Base-by-base conservation (phyloP, 2,329 filamentous ascomycete species). In the Hyphodiscus sp. region DNA sequence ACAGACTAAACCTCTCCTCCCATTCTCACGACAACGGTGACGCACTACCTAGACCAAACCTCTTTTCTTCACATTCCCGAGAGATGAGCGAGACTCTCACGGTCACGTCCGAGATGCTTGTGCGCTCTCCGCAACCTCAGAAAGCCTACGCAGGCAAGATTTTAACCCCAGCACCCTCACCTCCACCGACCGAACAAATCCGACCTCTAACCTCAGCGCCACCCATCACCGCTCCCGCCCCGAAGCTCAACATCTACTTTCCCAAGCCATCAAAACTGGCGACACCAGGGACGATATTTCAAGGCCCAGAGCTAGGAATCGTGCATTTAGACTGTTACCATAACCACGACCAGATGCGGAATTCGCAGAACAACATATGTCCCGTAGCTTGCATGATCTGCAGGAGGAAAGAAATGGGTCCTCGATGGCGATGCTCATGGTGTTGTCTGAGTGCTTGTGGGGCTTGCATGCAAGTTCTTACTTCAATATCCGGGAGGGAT, bases 371-470 rank as follows among this genome's bases (percentile, higher is more conserved):
- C 42, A 55, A 48, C 9, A 8, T 64, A 2, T 68, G 61, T 53
- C 63, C 66, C 0, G 57, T 67, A n/a, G 61, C 56, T 9, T 69
- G 67, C 50, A 65, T 65, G 65, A 53, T 67, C 7, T 69, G 67
- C 54, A 50, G 58, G 26, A 63, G 56, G 45, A 58, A 56, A 29
- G 66, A 69, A 44, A 56, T 52, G 2, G 62, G 66, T 29, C 58
- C 47, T 18, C 51, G 64, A 19, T 68, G 62, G 62, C 59, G 58
- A 43, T 69, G 67, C 47, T 60, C 59, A 20, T 69, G 67, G 67
- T 69, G 67, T 45, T 68, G 63, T 50, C 47, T 69, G 30, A 62
- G 66, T 45, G 59, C 62, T 19, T 69, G 67, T 53, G 59, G 54
- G n/a, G 52, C 45, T 29, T 69, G 67, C 53, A 65, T 67, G 61